Percentiles rank a stretch among this genome's conserved stretches.
phyloP scores from a whole-genome alignment of 768 basidiomycete genomes.

The Suillus sp. region DNA sequence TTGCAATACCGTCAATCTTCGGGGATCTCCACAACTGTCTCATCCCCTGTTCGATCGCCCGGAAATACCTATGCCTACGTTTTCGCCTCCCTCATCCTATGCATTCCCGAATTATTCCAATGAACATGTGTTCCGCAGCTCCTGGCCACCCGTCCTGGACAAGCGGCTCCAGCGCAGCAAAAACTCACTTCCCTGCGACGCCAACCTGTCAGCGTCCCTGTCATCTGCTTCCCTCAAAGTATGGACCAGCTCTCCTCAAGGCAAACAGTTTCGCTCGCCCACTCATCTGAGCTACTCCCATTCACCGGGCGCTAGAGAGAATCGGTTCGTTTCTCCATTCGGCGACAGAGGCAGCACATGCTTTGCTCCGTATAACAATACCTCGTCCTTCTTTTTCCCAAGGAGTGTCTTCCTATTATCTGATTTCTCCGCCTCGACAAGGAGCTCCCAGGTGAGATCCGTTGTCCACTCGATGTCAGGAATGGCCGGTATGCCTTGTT shows the following conservation, averaged over 20 bases:
- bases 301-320: constrained; percentile 1
- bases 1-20: not conserved
- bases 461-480: not conserved
- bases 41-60: not conserved
- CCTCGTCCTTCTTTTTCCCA: too few relatives aligned
- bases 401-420: too few relatives aligned
- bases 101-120: not conserved
- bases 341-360: constrained; percentile 7
- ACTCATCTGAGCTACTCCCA: not conserved
- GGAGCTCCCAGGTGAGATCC: not conserved
- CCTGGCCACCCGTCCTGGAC: not conserved
- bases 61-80: not conserved
- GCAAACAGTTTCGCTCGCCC: not conserved
- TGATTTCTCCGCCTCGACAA: not conserved
- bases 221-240: constrained; percentile 6
- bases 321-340: constrained; percentile 4
- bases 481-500: not conserved
- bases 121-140: not conserved
- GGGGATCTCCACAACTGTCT: not conserved
- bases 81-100: not conserved
- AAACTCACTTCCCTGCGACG: not conserved
- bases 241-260: constrained; percentile 2
- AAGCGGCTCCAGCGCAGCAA: not conserved
- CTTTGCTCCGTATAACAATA: too few relatives aligned
- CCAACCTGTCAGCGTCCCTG: not conserved